These are phyloP conservation scores for Fusarium sublunatum DNA, from an alignment of 2,329 filamentous ascomycete genomes.

Conservation along the genomic window DNA sequence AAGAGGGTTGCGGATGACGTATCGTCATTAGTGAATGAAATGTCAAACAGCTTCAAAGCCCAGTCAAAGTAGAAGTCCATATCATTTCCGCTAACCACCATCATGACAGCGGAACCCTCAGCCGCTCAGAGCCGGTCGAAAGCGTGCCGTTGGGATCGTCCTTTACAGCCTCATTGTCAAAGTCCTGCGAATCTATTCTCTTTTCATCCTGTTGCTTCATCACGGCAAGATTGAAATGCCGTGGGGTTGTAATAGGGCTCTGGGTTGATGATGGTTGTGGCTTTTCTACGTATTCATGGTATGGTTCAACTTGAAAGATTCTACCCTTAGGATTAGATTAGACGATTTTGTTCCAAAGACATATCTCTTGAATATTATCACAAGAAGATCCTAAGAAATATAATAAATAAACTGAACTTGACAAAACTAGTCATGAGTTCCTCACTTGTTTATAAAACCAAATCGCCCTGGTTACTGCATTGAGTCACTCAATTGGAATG, in stretches of 20 bases:
- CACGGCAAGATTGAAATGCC: not conserved
- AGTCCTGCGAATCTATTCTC: conserved; percentile 27
- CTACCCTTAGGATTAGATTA: no score
- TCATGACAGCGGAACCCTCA: conserved; percentile 34
- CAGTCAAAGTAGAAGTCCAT: conserved; percentile 3
- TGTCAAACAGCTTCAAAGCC: conserved; percentile 7
- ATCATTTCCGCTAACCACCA: conserved; percentile 16
- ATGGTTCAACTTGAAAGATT: not conserved
- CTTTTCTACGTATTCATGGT: not conserved
- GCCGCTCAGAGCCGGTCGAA: conserved; percentile 44
- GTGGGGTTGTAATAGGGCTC: not conserved
- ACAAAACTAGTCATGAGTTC: no score
- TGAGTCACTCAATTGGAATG: not conserved
- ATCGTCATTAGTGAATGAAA: conserved; percentile 4
- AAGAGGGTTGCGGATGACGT: conserved; percentile 33
- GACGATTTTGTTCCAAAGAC: no score
- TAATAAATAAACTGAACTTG: no score
- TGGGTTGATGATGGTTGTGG: conserved; percentile 13
- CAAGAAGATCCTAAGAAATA: not conserved
- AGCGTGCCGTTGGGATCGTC: conserved; percentile 10
- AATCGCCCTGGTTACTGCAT: no score
- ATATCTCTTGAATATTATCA: not conserved
- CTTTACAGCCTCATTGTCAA: conserved; percentile 30
- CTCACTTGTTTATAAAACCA: no score
- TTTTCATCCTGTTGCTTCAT: not conserved